A percentile compares a stretch with the other conserved stretches of the same genome.
These are phyloP conservation scores for Coniochaeta hoffmannii DNA, from an alignment of 2,329 filamentous ascomycete genomes.

Conservation along the genomic window DNA sequence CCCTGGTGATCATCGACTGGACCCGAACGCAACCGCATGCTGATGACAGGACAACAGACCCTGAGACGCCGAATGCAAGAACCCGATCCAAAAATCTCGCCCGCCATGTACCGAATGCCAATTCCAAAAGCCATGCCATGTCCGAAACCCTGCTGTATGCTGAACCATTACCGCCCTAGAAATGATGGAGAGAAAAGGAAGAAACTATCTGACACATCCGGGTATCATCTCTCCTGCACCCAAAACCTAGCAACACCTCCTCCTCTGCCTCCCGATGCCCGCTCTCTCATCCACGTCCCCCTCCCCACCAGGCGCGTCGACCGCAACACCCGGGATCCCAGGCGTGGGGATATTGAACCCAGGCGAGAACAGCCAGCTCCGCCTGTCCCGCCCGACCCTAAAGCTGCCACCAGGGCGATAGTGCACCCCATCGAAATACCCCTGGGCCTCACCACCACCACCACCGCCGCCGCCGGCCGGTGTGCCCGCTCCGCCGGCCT, in stretches of 20 bases:
- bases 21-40: no score
- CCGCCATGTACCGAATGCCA: background rate
- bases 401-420: constrained; percentile 38
- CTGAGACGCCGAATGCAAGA: background rate
- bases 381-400: constrained; percentile 47
- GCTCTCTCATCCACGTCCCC: constrained; percentile 12
- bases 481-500: constrained; percentile 26
- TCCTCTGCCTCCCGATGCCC: constrained; percentile 1
- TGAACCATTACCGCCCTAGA: background rate
- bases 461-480: constrained; percentile 7
- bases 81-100: background rate
- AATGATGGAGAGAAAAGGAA: background rate
- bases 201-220: background rate
- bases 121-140: background rate
- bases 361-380: constrained; percentile 53
- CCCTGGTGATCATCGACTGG: no score
- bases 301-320: constrained; percentile 31
- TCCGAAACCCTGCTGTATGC: background rate
- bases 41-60: background rate
- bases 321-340: constrained; percentile 27
- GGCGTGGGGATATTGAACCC: constrained; percentile 35
- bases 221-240: background rate
- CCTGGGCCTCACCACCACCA: constrained; percentile 7
- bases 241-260: constrained; percentile 7
- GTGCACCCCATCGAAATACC: constrained; percentile 44